A percentile compares a stretch with the other conserved stretches of the same genome.
phyloP scores from a whole-genome alignment of 2,329 filamentous ascomycete species.

The Lachnellula arida region DNA sequence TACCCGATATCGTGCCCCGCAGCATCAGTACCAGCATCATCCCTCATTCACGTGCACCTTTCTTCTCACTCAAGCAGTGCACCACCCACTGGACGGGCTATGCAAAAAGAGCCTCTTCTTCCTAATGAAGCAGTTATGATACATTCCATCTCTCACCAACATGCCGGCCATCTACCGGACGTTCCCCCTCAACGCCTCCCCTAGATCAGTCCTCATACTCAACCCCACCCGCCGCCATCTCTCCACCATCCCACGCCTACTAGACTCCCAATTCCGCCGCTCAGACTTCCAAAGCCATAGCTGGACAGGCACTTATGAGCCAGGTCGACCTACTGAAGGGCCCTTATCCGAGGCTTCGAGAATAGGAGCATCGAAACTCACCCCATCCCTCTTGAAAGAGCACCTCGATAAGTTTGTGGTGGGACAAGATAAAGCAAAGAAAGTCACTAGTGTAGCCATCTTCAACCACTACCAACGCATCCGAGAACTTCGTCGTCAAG shows the following conservation, averaged over 20 bases:
- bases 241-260: slow-evolving; percentile 1
- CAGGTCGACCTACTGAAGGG: slow-evolving; percentile 55
- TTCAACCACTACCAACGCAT: slow-evolving; percentile 96
- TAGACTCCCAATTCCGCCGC: slow-evolving; percentile 35
- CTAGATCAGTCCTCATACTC: background rate
- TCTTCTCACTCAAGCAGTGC: background rate
- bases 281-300: slow-evolving; percentile 54
- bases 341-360: slow-evolving; percentile 47
- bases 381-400: slow-evolving; percentile 71
- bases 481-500: slow-evolving; percentile 66
- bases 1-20: background rate
- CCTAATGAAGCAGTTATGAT: slow-evolving; percentile 20
- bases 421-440: slow-evolving; percentile 91
- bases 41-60: slow-evolving; percentile 1
- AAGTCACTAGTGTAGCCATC: slow-evolving; percentile 85
- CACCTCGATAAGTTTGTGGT: slow-evolving; percentile 95
- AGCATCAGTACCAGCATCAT: background rate
- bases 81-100: too few species aligned
- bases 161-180: slow-evolving; percentile 23
- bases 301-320: slow-evolving; percentile 59
- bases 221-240: slow-evolving; percentile 13
- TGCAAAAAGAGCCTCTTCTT: too few species aligned
- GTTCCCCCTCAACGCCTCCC: background rate
- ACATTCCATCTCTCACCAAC: slow-evolving; percentile 1
- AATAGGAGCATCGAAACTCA: slow-evolving; percentile 59